Evolutionary conservation across 2,329 filamentous ascomycete species (phyloP), one percentile per base, ranked within the genome.

Genomic region (Raffaelea ambrosiae): DNA sequence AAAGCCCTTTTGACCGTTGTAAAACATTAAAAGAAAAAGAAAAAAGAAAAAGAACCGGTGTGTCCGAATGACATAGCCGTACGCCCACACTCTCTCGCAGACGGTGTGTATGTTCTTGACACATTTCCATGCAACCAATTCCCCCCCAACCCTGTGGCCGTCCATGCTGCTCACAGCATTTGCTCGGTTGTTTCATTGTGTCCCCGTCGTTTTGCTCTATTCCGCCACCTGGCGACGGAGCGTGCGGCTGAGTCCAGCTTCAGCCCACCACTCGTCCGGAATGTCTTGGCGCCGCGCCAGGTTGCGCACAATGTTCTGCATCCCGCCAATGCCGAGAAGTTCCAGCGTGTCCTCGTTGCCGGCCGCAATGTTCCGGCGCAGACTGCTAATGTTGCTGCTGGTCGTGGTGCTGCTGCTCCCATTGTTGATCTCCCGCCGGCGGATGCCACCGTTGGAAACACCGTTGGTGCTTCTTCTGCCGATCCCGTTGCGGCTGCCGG

Each of bases 241-340:
- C 14, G 72, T 82, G 53, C 81, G 76, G 58, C 73, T 81, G 53
- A 87, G 72, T 39, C 84, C 84, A 50, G 75, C 82, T 57, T 79
- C 76, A 50, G 79, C 78, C 88, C 88, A 94, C 81, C 84, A 90
- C 54, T 88, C 82, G 52, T 93, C 86, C 0, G 86, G 84, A 47
- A 93, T 84, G 56, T 90, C 85, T 58, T 87, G 77, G 21, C 86
- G 72, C 18, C 77, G 74, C 31, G 83, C 79, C 47, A 94, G 72
- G 40, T 79, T 75, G 55, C 83, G 79, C 33, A 93, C 73, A 42
- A 94, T 84, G 44, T 74, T 73, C 55, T 86, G 83, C 76, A 90
- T 84, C 41, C 82, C 78, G 20, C 77, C 73, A 9, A 60, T 54
- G 18, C 57, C 58, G 22, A 85, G 63, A 46, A 59, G 60, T 49